phyloP scores from a whole-genome alignment of 805 yeast genomes.

The Candida oleophila region DNA sequence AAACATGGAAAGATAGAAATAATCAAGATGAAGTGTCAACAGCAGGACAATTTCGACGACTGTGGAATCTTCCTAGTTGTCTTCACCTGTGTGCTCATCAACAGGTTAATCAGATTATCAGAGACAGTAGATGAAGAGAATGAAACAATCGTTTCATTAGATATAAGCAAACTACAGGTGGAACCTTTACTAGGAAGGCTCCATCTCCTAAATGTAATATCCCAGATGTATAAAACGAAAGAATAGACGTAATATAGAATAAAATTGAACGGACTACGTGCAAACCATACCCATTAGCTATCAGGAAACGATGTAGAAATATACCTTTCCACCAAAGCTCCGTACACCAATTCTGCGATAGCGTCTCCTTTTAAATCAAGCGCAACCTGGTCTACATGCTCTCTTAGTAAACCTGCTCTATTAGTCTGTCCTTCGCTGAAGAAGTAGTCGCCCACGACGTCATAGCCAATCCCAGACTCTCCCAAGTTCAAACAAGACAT shows the following conservation, averaged over 20 bases:
- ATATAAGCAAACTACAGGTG: conserved; percentile 38
- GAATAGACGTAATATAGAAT: background rate
- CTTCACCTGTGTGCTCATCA: conserved; percentile 35
- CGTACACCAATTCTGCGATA: conserved; percentile 26
- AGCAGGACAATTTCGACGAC: conserved; percentile 64
- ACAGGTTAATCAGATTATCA: conserved; percentile 21
- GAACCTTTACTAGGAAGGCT: conserved; percentile 51
- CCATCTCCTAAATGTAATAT: conserved; percentile 21
- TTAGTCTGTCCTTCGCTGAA: conserved; percentile 15
- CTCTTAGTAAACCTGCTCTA: background rate
- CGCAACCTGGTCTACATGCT: conserved; percentile 10
- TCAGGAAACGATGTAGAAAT: conserved; percentile 7
- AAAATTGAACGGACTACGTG: no score
- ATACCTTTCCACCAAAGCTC: conserved; percentile 23
- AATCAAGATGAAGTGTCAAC: conserved; percentile 45
- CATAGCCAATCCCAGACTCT: conserved; percentile 25
- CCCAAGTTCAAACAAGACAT: conserved; percentile 27
- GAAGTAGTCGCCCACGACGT: conserved; percentile 22
- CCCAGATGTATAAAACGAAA: no score
- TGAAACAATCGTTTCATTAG: conserved; percentile 30
- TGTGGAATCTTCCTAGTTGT: conserved; percentile 53
- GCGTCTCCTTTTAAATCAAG: conserved; percentile 22
- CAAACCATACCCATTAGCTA: background rate
- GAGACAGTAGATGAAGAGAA: conserved; percentile 6
- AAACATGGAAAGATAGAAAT: conserved; percentile 22